A percentile compares a stretch with the other conserved stretches of the same genome.
Conservation (phyloP, 2,329 filamentous ascomycete species). For the Trichophyton rubrum region DNA sequence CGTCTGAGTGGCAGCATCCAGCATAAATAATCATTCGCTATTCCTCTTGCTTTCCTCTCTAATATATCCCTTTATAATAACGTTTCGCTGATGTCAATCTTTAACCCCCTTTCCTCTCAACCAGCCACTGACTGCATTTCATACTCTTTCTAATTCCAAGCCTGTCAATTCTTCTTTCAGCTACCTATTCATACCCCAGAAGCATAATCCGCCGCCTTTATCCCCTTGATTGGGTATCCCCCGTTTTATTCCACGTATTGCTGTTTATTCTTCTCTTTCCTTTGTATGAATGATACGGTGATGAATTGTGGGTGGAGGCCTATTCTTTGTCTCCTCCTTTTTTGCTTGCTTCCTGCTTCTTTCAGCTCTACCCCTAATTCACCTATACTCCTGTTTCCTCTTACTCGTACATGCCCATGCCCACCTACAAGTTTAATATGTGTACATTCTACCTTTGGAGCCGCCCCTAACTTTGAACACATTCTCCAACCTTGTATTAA, state of each 20-base stretch:
- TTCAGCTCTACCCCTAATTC: background rate
- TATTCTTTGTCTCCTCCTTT: background rate
- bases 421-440: conserved; percentile 3
- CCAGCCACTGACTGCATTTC: background rate
- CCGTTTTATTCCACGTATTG: background rate
- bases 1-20: conserved; percentile 30
- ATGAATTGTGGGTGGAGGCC: background rate
- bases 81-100: background rate
- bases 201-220: background rate
- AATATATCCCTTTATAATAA: conserved; percentile 3
- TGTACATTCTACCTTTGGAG: conserved; percentile 6
- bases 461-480: background rate
- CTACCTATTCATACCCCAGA: background rate
- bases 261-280: background rate
- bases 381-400: background rate
- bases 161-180: background rate
- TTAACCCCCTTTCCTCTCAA: background rate
- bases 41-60: background rate
- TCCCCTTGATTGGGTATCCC: background rate
- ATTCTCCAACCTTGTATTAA: conserved; percentile 5
- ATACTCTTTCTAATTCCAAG: background rate
- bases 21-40: conserved; percentile 18
- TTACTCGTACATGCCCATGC: background rate
- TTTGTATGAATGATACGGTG: conserved; percentile 3
- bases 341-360: background rate